Evolutionary conservation across 345 rosid genomes (phyloP), one percentile per base, ranked within the genome.

Genomic region (Triadica sebifera): DNA sequence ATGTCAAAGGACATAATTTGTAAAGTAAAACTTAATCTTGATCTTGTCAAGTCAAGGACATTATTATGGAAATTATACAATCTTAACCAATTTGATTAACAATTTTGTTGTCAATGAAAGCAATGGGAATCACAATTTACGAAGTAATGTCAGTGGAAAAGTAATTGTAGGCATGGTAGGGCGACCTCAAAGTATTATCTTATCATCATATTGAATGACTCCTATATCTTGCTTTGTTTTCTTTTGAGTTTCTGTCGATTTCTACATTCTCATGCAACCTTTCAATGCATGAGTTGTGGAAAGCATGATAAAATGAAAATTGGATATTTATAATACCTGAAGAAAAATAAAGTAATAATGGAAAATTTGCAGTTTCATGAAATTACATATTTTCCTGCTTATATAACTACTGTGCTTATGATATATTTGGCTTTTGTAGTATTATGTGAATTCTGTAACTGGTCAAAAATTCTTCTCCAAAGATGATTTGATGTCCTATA

Each of bases 391-490:
- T 39, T 69, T 11, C 50, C 60, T 47, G 24, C 38, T 50, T 67
- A 10, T 56, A 46, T 25, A 29, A 12, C 39, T 43, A 15, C 37
- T 25, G 4, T 67, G 67, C 52, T 76, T 43, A 39, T 62, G 22
- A 20, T 72, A 50, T 65, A n/a, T 50, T 11, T 72, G 67, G 65
- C 12, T 65, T 62, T 74, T 78, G 81, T 68, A 90, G 92, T 81
- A 73, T 20, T 90, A 85, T 66, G 64, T 76, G 39, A 79, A 90
- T 68, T 17, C 67, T 67, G 74, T 55, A 66, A 88, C 88, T 0
- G 82, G 89, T 62, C 73, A 81, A 52, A 86, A 75, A 67, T 85
- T 83, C 70, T 83, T 41, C 41, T 82, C 85, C 34, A 90, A 82
- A 84, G 86, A 84, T 75, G 87, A 83, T 29, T 80, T 90, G 63